Base-by-base conservation (phyloP, 768 basidiomycete species). In the Boletus bicolor region DNA sequence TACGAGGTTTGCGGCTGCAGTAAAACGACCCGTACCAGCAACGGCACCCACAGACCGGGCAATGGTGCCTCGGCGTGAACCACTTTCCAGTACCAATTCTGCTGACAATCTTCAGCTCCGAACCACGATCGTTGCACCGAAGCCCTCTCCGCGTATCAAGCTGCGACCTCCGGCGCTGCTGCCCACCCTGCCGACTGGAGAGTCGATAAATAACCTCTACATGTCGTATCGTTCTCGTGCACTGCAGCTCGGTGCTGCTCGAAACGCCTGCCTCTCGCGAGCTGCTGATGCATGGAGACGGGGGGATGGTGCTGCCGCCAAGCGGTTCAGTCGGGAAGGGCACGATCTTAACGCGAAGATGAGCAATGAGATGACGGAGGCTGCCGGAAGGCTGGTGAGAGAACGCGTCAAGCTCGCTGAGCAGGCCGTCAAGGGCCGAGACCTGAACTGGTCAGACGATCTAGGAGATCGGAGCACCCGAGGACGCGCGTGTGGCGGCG, bases 261-360 rank as follows among this genome's bases (percentile, higher is more conserved):
- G 97, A 37, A 98, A 98, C 64, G 93, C 93, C 15, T 97, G 92
- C 70, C 79, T 99, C 28, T 92, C 92, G 2, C 84, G 93, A 43
- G 97, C 97, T 12, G 96, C 97, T 3, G 94, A 97, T 64, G 93
- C 95, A 4, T 99, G 93, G 91, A 81, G 92, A 52, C 81, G 93
- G 2, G 95, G 96, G 1, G 97, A 99, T 62, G 96, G 96, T 3
- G 93, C 95, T 0, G 89, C 91, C 0, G 97, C 97, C 37, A 97
- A 98, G 73, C 79, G 93, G 45, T 98, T 96, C 75, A 91, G 89
- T 59, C 78, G 91, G 41, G 95, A 98, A 66, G 97, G 94, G 1
- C 91, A 96, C 63, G 93, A 96, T 41, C 75, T 97, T 56, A 98
- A 98, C 65, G 84, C 83, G 42, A 90, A 91, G 72, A 97, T 99